A percentile compares a stretch with the other conserved stretches of the same genome.
Conservation (phyloP, 1,284 basidiomycete species). For the Rhodofomes roseus region DNA sequence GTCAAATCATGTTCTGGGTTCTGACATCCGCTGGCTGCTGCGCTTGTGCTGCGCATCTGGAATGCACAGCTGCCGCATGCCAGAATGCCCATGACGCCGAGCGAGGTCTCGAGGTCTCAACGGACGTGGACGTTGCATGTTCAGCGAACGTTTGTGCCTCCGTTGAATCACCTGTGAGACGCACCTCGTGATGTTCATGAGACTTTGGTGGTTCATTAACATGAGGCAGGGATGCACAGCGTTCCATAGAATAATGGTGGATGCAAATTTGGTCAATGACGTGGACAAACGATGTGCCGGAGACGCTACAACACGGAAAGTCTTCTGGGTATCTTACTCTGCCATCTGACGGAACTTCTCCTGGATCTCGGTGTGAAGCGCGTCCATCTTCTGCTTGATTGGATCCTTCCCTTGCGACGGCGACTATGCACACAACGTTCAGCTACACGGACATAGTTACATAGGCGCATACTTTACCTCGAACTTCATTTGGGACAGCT, state of each 20-base stretch:
- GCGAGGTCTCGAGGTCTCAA: no score
- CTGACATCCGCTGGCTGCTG: no score
- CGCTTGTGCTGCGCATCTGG: no score
- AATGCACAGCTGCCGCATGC: no score
- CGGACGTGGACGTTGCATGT: neutral
- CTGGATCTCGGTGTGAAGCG: slow-evolving; percentile 78
- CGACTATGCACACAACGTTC: slow-evolving; percentile 44
- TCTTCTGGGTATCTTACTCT: slow-evolving; percentile 51
- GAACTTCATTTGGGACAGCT: slow-evolving; percentile 98
- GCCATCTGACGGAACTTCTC: slow-evolving; percentile 86
- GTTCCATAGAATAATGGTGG: neutral
- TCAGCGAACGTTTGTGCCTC: neutral
- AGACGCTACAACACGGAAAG: neutral
- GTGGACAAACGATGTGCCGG: neutral
- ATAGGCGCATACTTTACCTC: slow-evolving; percentile 54
- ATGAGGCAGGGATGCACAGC: neutral
- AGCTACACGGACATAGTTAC: neutral
- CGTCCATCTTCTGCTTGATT: slow-evolving; percentile 79
- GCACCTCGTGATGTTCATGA: neutral
- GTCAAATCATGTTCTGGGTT: no score
- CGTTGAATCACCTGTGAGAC: neutral
- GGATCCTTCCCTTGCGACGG: slow-evolving; percentile 83
- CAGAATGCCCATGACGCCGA: no score
- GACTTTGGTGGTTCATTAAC: neutral
- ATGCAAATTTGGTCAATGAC: neutral